Evolutionary conservation across 1,284 basidiomycete genomes (phyloP).

Genomic region (Wolfiporia cocos): DNA sequence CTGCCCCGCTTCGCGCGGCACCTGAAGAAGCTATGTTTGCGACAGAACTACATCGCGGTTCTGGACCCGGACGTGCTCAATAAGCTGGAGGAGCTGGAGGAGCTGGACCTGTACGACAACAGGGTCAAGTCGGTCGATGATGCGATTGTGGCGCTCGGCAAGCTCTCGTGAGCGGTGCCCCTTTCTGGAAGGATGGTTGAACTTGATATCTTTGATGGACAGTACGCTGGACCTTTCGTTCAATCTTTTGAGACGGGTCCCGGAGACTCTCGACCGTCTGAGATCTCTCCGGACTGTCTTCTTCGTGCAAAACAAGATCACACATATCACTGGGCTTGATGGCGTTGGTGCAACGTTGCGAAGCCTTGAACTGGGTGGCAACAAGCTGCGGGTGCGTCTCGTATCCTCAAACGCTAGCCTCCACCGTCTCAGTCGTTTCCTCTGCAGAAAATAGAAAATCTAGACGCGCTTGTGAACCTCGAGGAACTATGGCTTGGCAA

Average conservation of each 20-base stretch:
- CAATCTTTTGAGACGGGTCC: slow-evolving; percentile 79
- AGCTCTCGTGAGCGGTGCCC: slow-evolving; percentile 59
- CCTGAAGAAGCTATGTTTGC: slow-evolving; percentile 77
- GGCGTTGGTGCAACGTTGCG: slow-evolving; percentile 58
- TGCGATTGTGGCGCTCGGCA: slow-evolving; percentile 55
- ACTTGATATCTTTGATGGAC: background rate
- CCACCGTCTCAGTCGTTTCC: too few species aligned
- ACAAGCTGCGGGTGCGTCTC: slow-evolving; percentile 68
- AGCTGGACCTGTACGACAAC: slow-evolving; percentile 96
- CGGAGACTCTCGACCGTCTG: slow-evolving; percentile 55
- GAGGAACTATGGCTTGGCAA: slow-evolving; percentile 97
- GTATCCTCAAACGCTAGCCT: background rate
- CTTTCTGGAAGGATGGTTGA: too few species aligned
- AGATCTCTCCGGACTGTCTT: slow-evolving; percentile 74
- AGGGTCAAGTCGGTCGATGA: slow-evolving; percentile 72
- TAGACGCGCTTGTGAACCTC: slow-evolving; percentile 77
- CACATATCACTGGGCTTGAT: slow-evolving; percentile 64
- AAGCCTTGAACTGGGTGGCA: slow-evolving; percentile 92
- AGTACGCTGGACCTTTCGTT: slow-evolving; percentile 92
- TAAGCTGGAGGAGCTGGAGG: slow-evolving; percentile 69
- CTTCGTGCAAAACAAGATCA: slow-evolving; percentile 96
- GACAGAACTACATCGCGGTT: slow-evolving; percentile 81
- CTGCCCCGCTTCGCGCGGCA: slow-evolving; percentile 66
- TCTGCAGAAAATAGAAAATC: slow-evolving; percentile 77
- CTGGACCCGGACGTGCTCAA: slow-evolving; percentile 67